Evolutionary conservation across 768 basidiomycete genomes (phyloP), one percentile per base, ranked within the genome.

Genomic region (Coprinellus micaceus): DNA sequence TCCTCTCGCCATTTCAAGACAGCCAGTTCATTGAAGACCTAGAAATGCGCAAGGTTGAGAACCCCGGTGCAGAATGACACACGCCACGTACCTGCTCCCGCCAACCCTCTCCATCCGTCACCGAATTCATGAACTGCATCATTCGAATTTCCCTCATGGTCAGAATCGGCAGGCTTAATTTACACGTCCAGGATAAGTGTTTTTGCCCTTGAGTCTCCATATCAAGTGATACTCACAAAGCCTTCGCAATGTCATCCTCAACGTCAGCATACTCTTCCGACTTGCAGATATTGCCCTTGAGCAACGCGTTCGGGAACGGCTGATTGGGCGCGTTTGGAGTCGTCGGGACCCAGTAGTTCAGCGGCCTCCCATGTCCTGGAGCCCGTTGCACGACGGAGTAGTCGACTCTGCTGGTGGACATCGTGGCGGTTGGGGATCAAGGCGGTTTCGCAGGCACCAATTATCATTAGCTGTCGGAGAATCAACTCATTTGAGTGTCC

Each of bases 21-120:
- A 24, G 63, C 64, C 0, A 30, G 54, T 30, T 60, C 49, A 25
- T 65, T 51, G n/a, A 62, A 58, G 37, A 65, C 36, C 64, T 65
- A 41, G 51, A 33, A 13, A 33, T 6, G 33, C 6, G 13, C 13
- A 13, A 33, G 33, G 7, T 33, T 13, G 33, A 6, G 33, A 33
- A 33, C 13, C 33, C 13, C 13, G 7, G 33, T 6, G 21, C 30
- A 30, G 33, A 13, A 13, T 6, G 33, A 6, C 33, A 13, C 33
- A 33, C 41, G 9, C 0, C 15, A 39, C 54, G 12, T 55, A 64
- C 64, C 57, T 67, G 66, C 19, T 48, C 47, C 39, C 64, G 56
- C 67, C 69, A 70, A 15, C 63, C 58, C 1, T 45, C 55, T 49
- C 64, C 64, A 43, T 70, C 69, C 26, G 69, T 68, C 33, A 67